A percentile compares a stretch with the other conserved stretches of the same genome.
phyloP scores from a whole-genome alignment of 345 rosid species.

The Moringa oleifera region DNA sequence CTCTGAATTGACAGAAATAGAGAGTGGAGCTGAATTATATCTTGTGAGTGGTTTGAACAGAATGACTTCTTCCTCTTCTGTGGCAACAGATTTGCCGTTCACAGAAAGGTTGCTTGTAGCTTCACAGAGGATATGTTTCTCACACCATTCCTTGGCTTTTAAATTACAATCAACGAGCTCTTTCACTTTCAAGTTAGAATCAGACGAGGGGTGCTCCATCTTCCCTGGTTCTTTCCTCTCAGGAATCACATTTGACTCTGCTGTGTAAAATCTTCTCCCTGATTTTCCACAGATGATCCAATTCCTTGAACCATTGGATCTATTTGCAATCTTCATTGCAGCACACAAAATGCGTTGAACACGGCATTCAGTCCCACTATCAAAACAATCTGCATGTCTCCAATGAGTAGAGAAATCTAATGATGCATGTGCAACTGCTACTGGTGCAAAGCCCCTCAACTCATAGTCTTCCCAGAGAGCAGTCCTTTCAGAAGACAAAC shows the following conservation, averaged over 20 bases:
- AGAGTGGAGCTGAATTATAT: constrained; percentile 76
- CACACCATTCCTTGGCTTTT: constrained; percentile 14
- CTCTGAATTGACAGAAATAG: constrained; percentile 21
- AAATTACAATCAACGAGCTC: constrained; percentile 7
- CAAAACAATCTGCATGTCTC: constrained; percentile 32
- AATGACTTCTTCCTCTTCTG: constrained; percentile 92
- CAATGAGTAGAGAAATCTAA: constrained; percentile 53
- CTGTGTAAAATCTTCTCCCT: constrained; percentile 26
- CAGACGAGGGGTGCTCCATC: constrained; percentile 2
- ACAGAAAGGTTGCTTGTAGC: constrained; percentile 20
- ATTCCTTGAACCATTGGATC: constrained; percentile 35
- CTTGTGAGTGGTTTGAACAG: constrained; percentile 90
- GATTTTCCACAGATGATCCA: constrained; percentile 52
- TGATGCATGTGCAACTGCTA: constrained; percentile 35
- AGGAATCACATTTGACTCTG: constrained; percentile 11
- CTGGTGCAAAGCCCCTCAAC: constrained; percentile 67
- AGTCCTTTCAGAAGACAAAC: constrained; percentile 15
- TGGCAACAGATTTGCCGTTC: constrained; percentile 32
- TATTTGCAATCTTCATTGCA: constrained; percentile 50
- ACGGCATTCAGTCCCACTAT: constrained; percentile 45
- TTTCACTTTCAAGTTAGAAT: constrained; percentile 9
- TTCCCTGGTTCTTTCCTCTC: constrained; percentile 18
- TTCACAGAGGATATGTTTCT: constrained; percentile 23
- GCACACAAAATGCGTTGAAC: constrained; percentile 48
- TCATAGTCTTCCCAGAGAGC: constrained; percentile 94